phyloP scores from a whole-genome alignment of 2,329 filamentous ascomycete genomes.

The Botrytis cinerea region DNA sequence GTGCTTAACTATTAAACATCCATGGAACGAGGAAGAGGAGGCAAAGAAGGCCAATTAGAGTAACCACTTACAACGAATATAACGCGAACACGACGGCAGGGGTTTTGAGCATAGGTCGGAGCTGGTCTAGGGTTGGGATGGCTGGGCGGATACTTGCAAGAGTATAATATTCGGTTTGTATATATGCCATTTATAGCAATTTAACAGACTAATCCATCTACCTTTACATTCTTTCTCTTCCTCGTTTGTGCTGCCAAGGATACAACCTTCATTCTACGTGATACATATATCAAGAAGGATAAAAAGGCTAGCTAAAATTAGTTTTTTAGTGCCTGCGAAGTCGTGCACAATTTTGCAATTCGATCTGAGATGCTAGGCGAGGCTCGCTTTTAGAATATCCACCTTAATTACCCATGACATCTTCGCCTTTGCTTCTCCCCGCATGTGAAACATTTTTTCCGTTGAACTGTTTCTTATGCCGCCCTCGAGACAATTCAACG shows the following conservation, averaged over 20 bases:
- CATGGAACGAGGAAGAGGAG: slow-evolving; percentile 48
- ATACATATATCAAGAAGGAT: not conserved
- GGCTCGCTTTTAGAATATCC: not conserved
- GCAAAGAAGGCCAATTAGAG: slow-evolving; percentile 36
- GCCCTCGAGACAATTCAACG: not conserved
- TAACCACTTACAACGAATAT: not conserved
- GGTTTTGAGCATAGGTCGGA: not conserved
- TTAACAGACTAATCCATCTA: not conserved
- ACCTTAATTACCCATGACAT: not conserved
- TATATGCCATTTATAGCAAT: not conserved
- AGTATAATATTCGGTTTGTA: not conserved
- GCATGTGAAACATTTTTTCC: not conserved
- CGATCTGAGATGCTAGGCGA: not conserved
- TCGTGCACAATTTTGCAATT: not conserved
- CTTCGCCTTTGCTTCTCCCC: not conserved
- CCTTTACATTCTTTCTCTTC: not conserved
- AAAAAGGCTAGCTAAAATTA: not conserved
- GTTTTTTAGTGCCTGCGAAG: not conserved
- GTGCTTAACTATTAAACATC: slow-evolving; percentile 96
- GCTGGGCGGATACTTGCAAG: not conserved
- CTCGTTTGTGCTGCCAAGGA: not conserved
- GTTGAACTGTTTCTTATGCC: not conserved
- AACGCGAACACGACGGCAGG: slow-evolving; percentile 14
- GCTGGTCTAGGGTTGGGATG: not conserved
- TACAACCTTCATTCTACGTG: not conserved